A percentile compares a stretch with the other conserved stretches of the same genome.
Conservation (phyloP, 140 eudicot genomes). For the Flaveria floridana region DNA sequence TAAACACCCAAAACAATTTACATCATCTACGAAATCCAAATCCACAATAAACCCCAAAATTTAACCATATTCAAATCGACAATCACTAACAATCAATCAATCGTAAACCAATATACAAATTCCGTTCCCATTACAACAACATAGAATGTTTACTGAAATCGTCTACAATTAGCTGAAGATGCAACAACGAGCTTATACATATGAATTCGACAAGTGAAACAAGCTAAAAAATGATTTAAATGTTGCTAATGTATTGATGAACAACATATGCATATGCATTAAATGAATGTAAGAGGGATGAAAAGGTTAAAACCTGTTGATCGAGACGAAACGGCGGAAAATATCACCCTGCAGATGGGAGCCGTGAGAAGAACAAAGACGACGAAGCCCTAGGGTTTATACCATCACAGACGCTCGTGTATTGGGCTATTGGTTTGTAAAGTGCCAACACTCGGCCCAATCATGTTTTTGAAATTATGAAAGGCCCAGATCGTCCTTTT, state of each 20-base stretch:
- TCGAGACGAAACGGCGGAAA: background rate
- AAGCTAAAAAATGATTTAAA: no score
- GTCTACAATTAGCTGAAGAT: no score
- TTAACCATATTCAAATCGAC: background rate
- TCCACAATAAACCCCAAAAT: background rate
- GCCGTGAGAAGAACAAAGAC: background rate
- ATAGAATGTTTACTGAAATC: no score
- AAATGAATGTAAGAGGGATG: background rate
- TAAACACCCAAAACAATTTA: no score
- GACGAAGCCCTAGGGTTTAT: background rate
- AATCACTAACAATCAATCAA: no score
- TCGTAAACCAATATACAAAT: no score
- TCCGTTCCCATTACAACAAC: no score
- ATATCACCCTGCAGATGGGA: background rate
- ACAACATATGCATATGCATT: background rate
- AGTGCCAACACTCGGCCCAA: background rate
- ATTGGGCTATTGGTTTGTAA: background rate
- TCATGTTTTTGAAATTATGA: no score
- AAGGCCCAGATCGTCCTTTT: background rate
- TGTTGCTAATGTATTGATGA: background rate
- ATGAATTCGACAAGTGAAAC: no score
- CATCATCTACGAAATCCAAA: no score
- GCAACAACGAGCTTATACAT: no score
- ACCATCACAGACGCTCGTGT: background rate
- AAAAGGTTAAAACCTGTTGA: background rate